Percentiles rank a stretch among this genome's conserved stretches.
These are phyloP conservation scores for Cytospora piceicola DNA, from an alignment of 2,329 filamentous ascomycete species.

Conservation along the genomic window DNA sequence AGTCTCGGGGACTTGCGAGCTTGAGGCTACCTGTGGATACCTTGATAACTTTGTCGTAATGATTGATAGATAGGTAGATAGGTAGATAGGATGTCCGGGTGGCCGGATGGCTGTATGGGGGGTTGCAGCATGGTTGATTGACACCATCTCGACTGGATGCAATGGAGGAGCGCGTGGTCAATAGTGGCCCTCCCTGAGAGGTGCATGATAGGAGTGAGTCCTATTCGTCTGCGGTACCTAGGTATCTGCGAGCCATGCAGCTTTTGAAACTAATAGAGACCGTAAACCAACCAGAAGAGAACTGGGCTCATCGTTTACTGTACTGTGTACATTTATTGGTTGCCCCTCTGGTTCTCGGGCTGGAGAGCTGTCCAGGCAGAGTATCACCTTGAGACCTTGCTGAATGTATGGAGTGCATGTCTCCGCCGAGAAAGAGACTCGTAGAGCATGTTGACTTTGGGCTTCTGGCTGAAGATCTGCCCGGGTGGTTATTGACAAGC, in stretches of 20 bases:
- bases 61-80: no score
- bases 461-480: no score
- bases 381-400: not conserved
- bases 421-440: no score
- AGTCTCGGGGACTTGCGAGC: not conserved
- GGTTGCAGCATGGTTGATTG: not conserved
- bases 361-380: not conserved
- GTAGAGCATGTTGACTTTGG: no score
- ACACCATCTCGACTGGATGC: constrained; percentile 2
- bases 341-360: no score
- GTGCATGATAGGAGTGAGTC: constrained; percentile 7
- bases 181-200: constrained; percentile 2
- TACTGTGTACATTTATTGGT: no score
- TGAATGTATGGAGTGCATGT: not conserved
- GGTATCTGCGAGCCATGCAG: constrained; percentile 18
- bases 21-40: not conserved
- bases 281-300: no score
- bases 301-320: no score
- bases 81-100: no score
- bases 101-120: not conserved
- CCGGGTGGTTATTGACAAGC: no score
- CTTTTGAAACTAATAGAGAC: constrained; percentile 8
- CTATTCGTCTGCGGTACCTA: constrained; percentile 12
- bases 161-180: constrained; percentile 6
- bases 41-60: not conserved